Evolutionary conservation across 768 basidiomycete species (phyloP).

Genomic region (Russula sp.): DNA sequence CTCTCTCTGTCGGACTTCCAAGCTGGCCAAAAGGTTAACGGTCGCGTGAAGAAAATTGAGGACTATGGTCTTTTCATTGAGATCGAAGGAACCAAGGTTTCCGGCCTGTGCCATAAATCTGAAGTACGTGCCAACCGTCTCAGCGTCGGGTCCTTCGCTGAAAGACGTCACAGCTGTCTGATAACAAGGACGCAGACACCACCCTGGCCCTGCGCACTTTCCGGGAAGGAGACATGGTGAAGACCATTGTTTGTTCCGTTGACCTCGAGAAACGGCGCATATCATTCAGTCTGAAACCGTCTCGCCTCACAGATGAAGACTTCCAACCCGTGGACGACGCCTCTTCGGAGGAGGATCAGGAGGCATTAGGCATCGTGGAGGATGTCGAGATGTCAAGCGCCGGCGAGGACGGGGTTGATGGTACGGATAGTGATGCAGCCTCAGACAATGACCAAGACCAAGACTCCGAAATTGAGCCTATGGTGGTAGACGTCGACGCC

Average conservation of each 20-base stretch:
- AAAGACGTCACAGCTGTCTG: constrained; percentile 61
- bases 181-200: constrained; percentile 78
- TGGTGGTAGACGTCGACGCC: constrained; percentile 42
- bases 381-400: constrained; percentile 31
- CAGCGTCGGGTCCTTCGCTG: background rate
- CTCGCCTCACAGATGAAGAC: constrained; percentile 70
- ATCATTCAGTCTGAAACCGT: constrained; percentile 79
- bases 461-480: constrained; percentile 27
- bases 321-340: constrained; percentile 37
- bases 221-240: constrained; percentile 81
- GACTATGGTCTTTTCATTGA: constrained; percentile 90
- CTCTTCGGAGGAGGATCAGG: constrained; percentile 30
- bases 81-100: constrained; percentile 77
- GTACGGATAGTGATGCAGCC: constrained; percentile 7
- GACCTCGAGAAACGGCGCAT: constrained; percentile 77
- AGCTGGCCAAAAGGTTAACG: constrained; percentile 77
- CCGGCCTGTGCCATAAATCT: constrained; percentile 91
- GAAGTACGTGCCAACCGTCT: constrained; percentile 46
- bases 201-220: constrained; percentile 72
- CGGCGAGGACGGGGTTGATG: constrained; percentile 21
- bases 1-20: constrained; percentile 51
- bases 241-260: constrained; percentile 65
- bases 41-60: constrained; percentile 74
- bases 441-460: constrained; percentile 22
- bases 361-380: constrained; percentile 31